Evolutionary conservation across 768 basidiomycete genomes (phyloP).

Genomic region (Mrakia frigida): DNA sequence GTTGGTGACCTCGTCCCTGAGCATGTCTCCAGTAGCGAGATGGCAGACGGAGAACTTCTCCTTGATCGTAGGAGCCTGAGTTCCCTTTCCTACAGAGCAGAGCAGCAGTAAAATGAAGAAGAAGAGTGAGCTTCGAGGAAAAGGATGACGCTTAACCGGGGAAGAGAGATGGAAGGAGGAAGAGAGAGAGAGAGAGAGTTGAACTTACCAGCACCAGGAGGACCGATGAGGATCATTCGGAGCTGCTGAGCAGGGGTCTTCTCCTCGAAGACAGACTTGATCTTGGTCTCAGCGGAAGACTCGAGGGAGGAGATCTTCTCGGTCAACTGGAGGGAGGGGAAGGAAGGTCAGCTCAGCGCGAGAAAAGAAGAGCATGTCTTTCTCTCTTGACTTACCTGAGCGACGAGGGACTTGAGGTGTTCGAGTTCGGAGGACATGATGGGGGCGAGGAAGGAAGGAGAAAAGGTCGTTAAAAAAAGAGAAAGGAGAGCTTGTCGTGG

Average conservation of each 20-base stretch:
- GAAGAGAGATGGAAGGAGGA: not conserved
- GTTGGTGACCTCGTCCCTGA: constrained; percentile 82
- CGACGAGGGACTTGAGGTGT: constrained; percentile 87
- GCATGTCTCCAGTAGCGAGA: constrained; percentile 97
- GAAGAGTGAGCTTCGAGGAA: too few relatives aligned
- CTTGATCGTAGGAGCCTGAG: constrained; percentile 89
- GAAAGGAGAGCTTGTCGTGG: not conserved
- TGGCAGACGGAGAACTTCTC: constrained; percentile 95
- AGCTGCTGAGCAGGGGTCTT: constrained; percentile 63
- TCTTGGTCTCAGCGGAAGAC: constrained; percentile 38
- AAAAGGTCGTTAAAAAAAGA: constrained; percentile 5
- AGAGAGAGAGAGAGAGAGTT: too few relatives aligned
- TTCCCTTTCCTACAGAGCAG: constrained; percentile 78
- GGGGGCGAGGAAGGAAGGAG: not conserved
- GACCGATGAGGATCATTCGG: constrained; percentile 87
- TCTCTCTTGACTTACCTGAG: constrained; percentile 51
- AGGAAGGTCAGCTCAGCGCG: not conserved
- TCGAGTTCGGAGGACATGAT: constrained; percentile 60
- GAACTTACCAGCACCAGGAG: constrained; percentile 89
- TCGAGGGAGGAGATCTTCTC: constrained; percentile 82
- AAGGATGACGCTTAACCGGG: not conserved
- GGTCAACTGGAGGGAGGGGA: constrained; percentile 52
- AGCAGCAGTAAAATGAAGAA: not conserved
- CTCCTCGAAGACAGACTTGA: constrained; percentile 49
- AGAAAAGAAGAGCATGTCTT: not conserved